Base-by-base conservation (phyloP, 139 green algal genomes). In the Yamagishiella unicocca region DNA sequence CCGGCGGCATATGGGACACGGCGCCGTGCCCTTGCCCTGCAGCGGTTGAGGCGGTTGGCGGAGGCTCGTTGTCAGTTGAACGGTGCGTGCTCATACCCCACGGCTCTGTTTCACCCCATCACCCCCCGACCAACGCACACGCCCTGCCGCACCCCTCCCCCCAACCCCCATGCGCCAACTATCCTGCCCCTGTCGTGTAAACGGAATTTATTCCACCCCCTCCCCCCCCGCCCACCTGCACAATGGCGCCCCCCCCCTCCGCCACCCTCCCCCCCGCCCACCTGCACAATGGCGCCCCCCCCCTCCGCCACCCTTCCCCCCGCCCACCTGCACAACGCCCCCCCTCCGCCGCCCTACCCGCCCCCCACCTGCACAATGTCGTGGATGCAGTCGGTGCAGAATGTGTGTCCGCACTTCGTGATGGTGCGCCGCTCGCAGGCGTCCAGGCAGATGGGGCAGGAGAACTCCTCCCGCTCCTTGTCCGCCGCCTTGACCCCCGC, bases 361-460 rank as follows among this genome's bases (percentile, higher is more conserved):
- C 3, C 53, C 7, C 21, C 25, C 10, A 70, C 54, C 4, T 85
- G 77, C 58, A 94, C 90, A 33, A 88, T 83, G 87, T 94, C 89
- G 25, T 91, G 87, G 61, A 95, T 94, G 89, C 93, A 96, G 43
- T 89, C 82, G 9, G 68, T 58, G 90, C 91, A 95, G 90, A 88
- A 96, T 42, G 82, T 67, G 90, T 96, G 93, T 14, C 90, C 91
- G 85, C 93, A 96, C 29, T 45, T n/a, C 0, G 93, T 96, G 54
- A 96, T 78, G 46, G 91, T 91, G 45, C 71, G 71, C 2, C 72
- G 75, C 58, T 79, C 29, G 29, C 38, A 55, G 50, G n/a, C 67
- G 80, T 96, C 93, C 66, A 96, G 82, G 84, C 93, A 95, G 75
- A 96, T 94, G 78, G 92, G 92, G 87, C 93, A 96, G 19, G 45